A percentile compares a stretch with the other conserved stretches of the same genome.
Evolutionary conservation across 495 filamentous ascomycete species (phyloP).

Genomic region (Diplogelasinospora grovesii): DNA sequence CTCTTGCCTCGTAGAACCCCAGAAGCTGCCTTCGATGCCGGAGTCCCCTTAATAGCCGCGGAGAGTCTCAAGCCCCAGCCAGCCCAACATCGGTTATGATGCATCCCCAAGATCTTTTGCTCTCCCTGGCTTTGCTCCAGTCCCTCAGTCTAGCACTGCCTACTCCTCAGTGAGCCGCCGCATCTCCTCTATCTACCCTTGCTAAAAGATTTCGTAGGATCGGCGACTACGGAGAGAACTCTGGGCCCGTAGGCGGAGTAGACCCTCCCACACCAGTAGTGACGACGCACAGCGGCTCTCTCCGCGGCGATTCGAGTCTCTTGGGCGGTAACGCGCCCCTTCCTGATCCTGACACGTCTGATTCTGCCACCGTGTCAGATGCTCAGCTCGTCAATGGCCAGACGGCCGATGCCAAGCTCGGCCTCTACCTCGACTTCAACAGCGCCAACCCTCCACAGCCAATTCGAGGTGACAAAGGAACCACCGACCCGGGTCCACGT

Average conservation of each 20-base stretch:
- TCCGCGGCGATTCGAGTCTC: constrained; percentile 29
- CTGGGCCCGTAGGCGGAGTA: constrained; percentile 29
- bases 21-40: no score
- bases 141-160: neutral
- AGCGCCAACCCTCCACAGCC: constrained; percentile 60
- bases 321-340: constrained; percentile 31
- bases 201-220: no score
- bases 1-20: no score
- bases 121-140: neutral
- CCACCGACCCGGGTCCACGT: constrained; percentile 58
- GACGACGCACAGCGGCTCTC: constrained; percentile 22
- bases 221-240: constrained; percentile 25
- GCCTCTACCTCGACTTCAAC: constrained; percentile 57
- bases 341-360: constrained; percentile 21
- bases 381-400: constrained; percentile 43
- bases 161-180: neutral
- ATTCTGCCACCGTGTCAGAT: constrained; percentile 28
- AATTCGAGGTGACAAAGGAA: constrained; percentile 52
- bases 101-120: neutral
- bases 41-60: no score
- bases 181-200: no score
- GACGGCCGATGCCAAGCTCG: constrained; percentile 48
- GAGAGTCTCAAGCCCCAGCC: constrained; percentile 1
- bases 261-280: constrained; percentile 28
- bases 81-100: neutral